These are phyloP conservation scores for Leishmania lainsoni DNA, from an alignment of 208 protist genomes.

Conservation along the genomic window DNA sequence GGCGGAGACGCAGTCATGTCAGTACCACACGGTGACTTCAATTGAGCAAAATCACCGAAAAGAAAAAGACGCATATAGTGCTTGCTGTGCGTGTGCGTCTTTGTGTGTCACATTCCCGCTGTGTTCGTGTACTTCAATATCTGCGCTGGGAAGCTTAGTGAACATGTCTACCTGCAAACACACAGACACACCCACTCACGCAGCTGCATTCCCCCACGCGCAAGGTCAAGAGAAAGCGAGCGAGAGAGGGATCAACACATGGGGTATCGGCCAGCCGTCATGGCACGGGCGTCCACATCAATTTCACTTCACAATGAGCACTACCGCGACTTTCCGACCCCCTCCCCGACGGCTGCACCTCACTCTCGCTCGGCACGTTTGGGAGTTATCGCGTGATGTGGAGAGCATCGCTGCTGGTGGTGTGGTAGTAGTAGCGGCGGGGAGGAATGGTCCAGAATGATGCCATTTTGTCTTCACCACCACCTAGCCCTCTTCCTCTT, in stretches of 20 bases:
- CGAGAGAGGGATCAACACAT: not conserved
- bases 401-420: not conserved
- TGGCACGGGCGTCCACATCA: not conserved
- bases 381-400: not conserved
- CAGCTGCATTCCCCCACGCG: constrained; percentile 1
- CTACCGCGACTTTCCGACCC: not conserved
- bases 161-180: not conserved
- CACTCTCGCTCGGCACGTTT: not conserved
- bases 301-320: not conserved
- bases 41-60: not conserved
- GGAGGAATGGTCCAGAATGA: not conserved
- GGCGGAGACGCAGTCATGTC: too few relatives aligned
- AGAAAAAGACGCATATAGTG: not conserved
- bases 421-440: not conserved
- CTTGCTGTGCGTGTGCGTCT: not conserved
- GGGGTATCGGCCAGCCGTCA: not conserved
- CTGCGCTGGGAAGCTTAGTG: too few relatives aligned
- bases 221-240: not conserved
- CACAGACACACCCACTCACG: constrained; percentile 1
- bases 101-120: too few relatives aligned
- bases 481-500: constrained; percentile 2
- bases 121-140: too few relatives aligned
- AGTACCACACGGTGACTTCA: too few relatives aligned
- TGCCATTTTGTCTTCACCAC: not conserved
- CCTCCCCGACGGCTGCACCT: not conserved